Base-by-base conservation (phyloP, 768 basidiomycete species). In the Boletus speciosus region DNA sequence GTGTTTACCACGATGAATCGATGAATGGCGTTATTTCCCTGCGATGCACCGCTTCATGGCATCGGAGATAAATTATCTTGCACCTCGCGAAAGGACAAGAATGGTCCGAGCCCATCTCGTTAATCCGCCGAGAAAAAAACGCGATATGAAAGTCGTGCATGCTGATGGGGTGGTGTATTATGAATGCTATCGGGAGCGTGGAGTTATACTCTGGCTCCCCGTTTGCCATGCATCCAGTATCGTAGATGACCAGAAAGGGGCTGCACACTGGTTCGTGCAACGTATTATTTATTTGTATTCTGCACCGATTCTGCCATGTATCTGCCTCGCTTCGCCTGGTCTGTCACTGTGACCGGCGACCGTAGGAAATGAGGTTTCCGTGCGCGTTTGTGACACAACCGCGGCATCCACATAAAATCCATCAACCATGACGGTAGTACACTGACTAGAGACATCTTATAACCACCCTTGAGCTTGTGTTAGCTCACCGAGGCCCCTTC, bases 351-450 rank as follows among this genome's bases (percentile, higher is more conserved):
- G 56, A 66, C 59, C 60, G 68, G 68, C 49, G 67, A 67, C 61
- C 61, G 60, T 40, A 61, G 66, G 66, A 51, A 74, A 73, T 66
- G 75, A 62, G 72, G 69, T 66, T 69, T 66, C 63, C 75, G 67
- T 74, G 73, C 67, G 66, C 66, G 55, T 64, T 65, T 63, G 67
- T 67, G 64, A 65, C 68, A 65, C 66, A 63, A 65, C 57, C 64
- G 52, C 50, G 43, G 58, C 41, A 61, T 61, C 60, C 66, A 66
- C 65, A 69, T 67, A 67, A 72, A 63, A 59, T 52, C 60, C 57
- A 57, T 56, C 39, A 23, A 54, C 47, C 51, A 58, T 59, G 58
- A 54, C 23, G 38, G 45, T 51, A 51, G 49, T 58, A 46, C 29
- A 38, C 47, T 50, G 60, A 54, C 54, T 23, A 48, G 55, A 59